These are phyloP conservation scores for Eucalyptus paniculata DNA, from an alignment of 345 rosid species.

Conservation along the genomic window DNA sequence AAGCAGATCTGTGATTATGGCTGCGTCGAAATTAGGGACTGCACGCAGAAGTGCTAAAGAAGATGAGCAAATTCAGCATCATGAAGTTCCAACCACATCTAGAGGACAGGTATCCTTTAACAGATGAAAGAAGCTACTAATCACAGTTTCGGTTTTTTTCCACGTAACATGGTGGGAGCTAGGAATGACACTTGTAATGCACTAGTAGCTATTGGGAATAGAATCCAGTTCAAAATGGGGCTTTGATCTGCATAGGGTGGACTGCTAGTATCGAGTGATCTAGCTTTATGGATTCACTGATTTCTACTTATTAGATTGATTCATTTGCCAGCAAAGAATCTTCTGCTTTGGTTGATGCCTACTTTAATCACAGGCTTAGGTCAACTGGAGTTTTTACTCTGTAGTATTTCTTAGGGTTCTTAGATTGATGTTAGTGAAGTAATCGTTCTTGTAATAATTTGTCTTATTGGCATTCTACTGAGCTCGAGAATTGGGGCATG, in stretches of 20 bases:
- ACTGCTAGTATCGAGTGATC: not conserved
- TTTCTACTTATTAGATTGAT: not conserved
- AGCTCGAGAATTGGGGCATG: not conserved
- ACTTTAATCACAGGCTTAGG: not conserved
- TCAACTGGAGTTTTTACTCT: not conserved
- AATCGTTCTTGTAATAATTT: not conserved
- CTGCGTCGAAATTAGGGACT: conserved; percentile 23
- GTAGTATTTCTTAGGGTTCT: not conserved
- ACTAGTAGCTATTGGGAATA: not conserved
- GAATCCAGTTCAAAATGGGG: not conserved
- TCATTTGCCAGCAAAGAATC: not conserved
- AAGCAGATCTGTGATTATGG: not conserved
- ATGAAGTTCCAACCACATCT: conserved; percentile 3
- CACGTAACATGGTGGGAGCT: not conserved
- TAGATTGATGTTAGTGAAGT: not conserved
- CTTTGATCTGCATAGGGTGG: not conserved
- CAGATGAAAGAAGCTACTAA: not conserved
- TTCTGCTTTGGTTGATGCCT: not conserved
- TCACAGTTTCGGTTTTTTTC: not conserved
- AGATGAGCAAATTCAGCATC: conserved; percentile 11
- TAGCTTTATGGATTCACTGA: not conserved
- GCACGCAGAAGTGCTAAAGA: conserved; percentile 11
- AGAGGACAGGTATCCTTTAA: conserved; percentile 24
- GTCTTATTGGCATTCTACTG: not conserved
- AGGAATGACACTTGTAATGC: not conserved